A percentile compares a stretch with the other conserved stretches of the same genome.
Conservation (phyloP, 1,284 basidiomycete species). For the Chalciporus sp. region DNA sequence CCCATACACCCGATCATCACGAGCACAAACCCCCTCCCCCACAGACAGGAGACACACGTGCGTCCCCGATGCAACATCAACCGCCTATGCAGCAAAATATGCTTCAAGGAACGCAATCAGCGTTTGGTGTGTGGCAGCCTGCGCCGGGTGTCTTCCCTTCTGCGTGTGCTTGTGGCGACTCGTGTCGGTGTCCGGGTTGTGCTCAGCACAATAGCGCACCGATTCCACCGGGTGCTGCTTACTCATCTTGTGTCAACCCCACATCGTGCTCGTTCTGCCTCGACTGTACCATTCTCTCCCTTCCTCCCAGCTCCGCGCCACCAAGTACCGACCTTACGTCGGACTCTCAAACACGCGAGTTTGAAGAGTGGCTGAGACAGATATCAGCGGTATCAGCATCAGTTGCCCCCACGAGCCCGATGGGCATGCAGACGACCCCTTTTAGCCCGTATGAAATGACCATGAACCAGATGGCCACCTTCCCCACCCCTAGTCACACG, state of each 20-base stretch:
- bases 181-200: conserved; percentile 57
- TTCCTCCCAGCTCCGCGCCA: conserved; percentile 41
- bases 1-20: conserved; percentile 35
- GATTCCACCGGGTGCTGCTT: conserved; percentile 33
- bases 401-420: conserved; percentile 15
- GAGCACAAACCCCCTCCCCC: conserved; percentile 21
- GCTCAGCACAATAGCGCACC: conserved; percentile 45
- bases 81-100: conserved; percentile 17
- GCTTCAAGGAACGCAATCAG: conserved; percentile 16
- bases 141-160: conserved; percentile 28
- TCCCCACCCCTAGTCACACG: conserved; percentile 8
- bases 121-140: conserved; percentile 30
- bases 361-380: conserved; percentile 56
- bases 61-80: conserved; percentile 21
- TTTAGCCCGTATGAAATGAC: conserved; percentile 33
- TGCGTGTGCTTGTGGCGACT: conserved; percentile 55
- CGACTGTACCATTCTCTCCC: conserved; percentile 56
- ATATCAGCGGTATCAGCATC: conserved; percentile 16
- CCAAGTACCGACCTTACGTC: conserved; percentile 19
- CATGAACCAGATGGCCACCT: conserved; percentile 23
- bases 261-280: conserved; percentile 55
- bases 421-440: conserved; percentile 19
- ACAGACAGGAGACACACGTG: conserved; percentile 23
- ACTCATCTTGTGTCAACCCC: conserved; percentile 47
- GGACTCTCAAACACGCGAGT: conserved; percentile 37